Percentiles rank a stretch among this genome's conserved stretches.
Evolutionary conservation across 306 rosid genomes (phyloP).

Genomic region (Begonia loranthoides): DNA sequence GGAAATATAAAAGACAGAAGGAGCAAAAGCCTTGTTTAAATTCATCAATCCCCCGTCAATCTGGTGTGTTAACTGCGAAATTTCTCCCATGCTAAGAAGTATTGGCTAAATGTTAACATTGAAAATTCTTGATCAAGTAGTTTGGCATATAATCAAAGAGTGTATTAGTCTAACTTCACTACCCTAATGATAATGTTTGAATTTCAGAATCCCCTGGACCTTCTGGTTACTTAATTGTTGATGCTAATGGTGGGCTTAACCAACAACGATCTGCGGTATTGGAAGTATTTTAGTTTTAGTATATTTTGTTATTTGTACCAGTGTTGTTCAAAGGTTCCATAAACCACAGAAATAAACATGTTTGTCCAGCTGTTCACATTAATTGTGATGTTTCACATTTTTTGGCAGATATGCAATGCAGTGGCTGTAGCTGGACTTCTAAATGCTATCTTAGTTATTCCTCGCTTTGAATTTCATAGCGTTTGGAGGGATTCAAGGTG

Average conservation of each 20-base stretch:
- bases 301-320: neutral
- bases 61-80: conserved; percentile 27
- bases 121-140: too few relatives aligned
- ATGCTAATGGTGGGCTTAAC: conserved; percentile 97
- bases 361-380: neutral
- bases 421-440: conserved; percentile 94
- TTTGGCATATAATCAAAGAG: too few relatives aligned
- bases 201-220: conserved; percentile 45
- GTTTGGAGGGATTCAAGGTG: conserved; percentile 95
- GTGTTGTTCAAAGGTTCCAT: too few relatives aligned
- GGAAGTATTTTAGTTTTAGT: conserved; percentile 1
- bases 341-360: too few relatives aligned
- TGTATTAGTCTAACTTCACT: neutral
- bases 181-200: neutral
- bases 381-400: neutral
- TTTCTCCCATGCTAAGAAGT: neutral
- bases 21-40: conserved; percentile 77
- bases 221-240: conserved; percentile 69
- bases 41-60: conserved; percentile 42
- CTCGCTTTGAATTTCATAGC: conserved; percentile 74
- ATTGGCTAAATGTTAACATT: neutral
- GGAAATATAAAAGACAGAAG: conserved; percentile 79
- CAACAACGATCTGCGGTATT: conserved; percentile 93
- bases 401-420: conserved; percentile 76
- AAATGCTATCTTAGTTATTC: conserved; percentile 76